Evolutionary conservation across 2,329 filamentous ascomycete genomes (phyloP).

Genomic region (Aspergillus novofumigatus): DNA sequence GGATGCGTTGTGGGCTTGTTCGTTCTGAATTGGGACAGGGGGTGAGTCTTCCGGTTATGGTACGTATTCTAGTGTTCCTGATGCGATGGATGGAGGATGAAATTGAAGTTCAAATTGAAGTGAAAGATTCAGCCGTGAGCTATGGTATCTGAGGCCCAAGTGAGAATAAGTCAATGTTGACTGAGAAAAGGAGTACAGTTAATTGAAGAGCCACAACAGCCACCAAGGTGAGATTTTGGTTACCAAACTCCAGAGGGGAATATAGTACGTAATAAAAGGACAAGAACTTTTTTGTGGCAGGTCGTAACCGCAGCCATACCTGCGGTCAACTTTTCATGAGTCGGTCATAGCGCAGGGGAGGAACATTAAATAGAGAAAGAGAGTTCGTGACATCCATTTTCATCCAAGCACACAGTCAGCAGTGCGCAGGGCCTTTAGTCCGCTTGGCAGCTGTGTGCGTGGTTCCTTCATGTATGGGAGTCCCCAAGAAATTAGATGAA

Average conservation of each 20-base stretch:
- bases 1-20: no score
- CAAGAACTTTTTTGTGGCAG: slow-evolving; percentile 3
- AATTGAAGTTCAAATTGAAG: no score
- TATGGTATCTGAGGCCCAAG: no score
- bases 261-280: background rate
- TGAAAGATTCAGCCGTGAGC: no score
- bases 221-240: background rate
- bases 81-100: background rate
- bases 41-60: no score
- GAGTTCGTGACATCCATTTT: slow-evolving; percentile 3
- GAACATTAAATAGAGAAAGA: background rate
- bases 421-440: background rate
- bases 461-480: slow-evolving; percentile 8
- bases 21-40: no score
- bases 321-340: background rate
- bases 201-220: background rate
- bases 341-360: background rate
- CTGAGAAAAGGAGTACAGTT: background rate
- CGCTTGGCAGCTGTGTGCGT: background rate
- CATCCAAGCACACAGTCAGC: background rate
- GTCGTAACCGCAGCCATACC: background rate
- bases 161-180: background rate
- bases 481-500: slow-evolving; percentile 17
- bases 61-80: no score
- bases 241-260: background rate